Conservation (phyloP, 2,329 filamentous ascomycete genomes). For the Thelonectria discophora region DNA sequence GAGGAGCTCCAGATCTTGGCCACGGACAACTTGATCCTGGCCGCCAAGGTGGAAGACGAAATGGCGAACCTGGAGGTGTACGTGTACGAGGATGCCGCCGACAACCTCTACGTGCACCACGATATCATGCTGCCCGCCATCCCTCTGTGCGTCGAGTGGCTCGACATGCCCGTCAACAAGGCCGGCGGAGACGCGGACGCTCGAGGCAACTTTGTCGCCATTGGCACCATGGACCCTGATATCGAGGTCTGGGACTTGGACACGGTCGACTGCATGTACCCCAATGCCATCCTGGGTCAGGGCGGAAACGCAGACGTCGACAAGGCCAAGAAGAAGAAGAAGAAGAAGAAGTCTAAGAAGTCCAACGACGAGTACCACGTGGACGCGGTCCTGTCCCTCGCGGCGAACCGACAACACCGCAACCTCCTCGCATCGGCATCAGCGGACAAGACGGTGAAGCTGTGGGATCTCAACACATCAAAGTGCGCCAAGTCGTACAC, state of each 20-base stretch:
- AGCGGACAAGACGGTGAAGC: constrained; percentile 95
- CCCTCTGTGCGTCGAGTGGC: constrained; percentile 93
- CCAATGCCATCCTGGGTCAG: constrained; percentile 92
- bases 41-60: constrained; percentile 95
- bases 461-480: constrained; percentile 94
- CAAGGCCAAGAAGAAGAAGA: constrained; percentile 75
- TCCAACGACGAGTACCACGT: constrained; percentile 93
- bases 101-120: constrained; percentile 99
- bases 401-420: constrained; percentile 91
- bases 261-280: constrained; percentile 96
- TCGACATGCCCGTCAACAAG: constrained; percentile 89
- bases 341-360: constrained; percentile 89
- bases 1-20: constrained; percentile 93
- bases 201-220: constrained; percentile 88
- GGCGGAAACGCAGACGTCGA: constrained; percentile 63
- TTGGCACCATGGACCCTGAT: constrained; percentile 97
- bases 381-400: constrained; percentile 89
- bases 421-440: constrained; percentile 95
- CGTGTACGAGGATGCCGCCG: constrained; percentile 92
- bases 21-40: constrained; percentile 91
- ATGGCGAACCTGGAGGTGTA: constrained; percentile 96
- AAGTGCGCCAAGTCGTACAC: constrained; percentile 95
- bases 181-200: constrained; percentile 67
- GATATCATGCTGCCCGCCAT: constrained; percentile 99
- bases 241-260: constrained; percentile 99